Evolutionary conservation across 768 basidiomycete genomes (phyloP).

Genomic region (Pulveroboletus sp.): DNA sequence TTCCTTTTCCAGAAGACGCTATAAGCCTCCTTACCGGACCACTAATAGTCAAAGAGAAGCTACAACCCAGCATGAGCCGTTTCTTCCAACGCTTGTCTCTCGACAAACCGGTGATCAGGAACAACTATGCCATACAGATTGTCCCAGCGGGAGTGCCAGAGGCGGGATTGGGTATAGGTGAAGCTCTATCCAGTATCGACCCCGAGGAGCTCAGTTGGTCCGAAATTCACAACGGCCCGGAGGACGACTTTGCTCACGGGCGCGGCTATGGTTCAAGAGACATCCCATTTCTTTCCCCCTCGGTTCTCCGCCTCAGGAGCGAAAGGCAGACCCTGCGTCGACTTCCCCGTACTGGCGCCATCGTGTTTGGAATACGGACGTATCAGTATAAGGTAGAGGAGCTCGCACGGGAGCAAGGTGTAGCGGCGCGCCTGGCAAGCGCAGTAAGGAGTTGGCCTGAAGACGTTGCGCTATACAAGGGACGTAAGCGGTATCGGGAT

Average conservation of each 20-base stretch:
- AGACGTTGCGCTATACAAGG: slow-evolving; percentile 44
- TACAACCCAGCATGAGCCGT: slow-evolving; percentile 60
- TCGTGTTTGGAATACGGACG: slow-evolving; percentile 69
- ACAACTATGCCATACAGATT: slow-evolving; percentile 57
- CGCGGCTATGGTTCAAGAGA: slow-evolving; percentile 16
- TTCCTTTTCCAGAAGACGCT: background rate
- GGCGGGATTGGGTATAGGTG: slow-evolving; percentile 3
- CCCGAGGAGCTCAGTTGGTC: slow-evolving; percentile 68
- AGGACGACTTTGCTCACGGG: slow-evolving; percentile 38
- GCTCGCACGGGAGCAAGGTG: slow-evolving; percentile 51
- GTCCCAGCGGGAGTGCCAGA: slow-evolving; percentile 20
- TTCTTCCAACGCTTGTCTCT: slow-evolving; percentile 66
- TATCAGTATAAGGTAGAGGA: slow-evolving; percentile 55
- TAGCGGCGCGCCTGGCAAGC: slow-evolving; percentile 59
- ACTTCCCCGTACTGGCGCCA: slow-evolving; percentile 57
- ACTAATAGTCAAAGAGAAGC: slow-evolving; percentile 54
- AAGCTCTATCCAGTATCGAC: slow-evolving; percentile 36
- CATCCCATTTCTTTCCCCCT: slow-evolving; percentile 27
- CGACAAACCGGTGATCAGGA: slow-evolving; percentile 67
- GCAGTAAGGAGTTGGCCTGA: slow-evolving; percentile 65
- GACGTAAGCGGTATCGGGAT: slow-evolving; percentile 20
- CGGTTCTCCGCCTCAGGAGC: slow-evolving; percentile 50
- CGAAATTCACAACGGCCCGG: slow-evolving; percentile 48
- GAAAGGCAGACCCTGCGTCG: slow-evolving; percentile 72
- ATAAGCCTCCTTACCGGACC: background rate